A percentile compares a stretch with the other conserved stretches of the same genome.
Evolutionary conservation across 164 flowering plant species (phyloP).

Genomic region (Akebia trifoliata): DNA sequence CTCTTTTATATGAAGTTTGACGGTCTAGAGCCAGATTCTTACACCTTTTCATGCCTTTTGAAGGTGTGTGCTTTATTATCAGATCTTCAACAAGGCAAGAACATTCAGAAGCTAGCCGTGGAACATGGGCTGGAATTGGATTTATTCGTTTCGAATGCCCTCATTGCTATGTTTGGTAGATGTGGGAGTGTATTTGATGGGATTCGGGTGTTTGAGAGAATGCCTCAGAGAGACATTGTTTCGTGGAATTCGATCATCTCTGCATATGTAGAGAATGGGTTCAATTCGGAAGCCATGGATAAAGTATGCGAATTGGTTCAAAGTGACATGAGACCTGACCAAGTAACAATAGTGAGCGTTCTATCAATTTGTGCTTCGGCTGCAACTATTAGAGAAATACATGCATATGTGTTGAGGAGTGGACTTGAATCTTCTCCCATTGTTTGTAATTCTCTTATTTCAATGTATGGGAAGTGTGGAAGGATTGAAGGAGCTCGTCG

Average conservation of each 20-base stretch:
- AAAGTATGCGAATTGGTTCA: slow-evolving; percentile 16
- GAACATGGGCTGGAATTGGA: slow-evolving; percentile 22
- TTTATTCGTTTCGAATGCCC: slow-evolving; percentile 24
- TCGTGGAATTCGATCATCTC: slow-evolving; percentile 30
- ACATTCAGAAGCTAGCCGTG: slow-evolving; percentile 11
- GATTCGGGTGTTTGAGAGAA: slow-evolving; percentile 22
- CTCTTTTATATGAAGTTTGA: slow-evolving; percentile 15
- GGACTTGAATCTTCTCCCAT: slow-evolving; percentile 15
- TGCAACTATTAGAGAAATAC: slow-evolving; percentile 21
- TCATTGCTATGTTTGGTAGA: slow-evolving; percentile 26
- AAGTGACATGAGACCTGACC: slow-evolving; percentile 20
- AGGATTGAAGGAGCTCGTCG: slow-evolving; percentile 16
- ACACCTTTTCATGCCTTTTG: slow-evolving; percentile 25
- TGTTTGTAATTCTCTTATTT: slow-evolving; percentile 23
- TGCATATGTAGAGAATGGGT: slow-evolving; percentile 20
- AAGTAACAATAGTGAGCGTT: slow-evolving; percentile 17
- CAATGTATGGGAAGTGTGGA: slow-evolving; percentile 25
- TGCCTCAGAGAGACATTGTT: slow-evolving; percentile 23
- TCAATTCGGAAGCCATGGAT: slow-evolving; percentile 20
- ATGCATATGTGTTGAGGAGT: slow-evolving; percentile 18
- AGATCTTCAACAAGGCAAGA: slow-evolving; percentile 18
- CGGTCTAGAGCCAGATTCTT: slow-evolving; percentile 25
- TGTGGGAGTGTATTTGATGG: slow-evolving; percentile 17
- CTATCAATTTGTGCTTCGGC: slow-evolving; percentile 13
- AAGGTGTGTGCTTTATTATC: slow-evolving; percentile 23